These are phyloP conservation scores for Rhynchospora tenuis DNA, from an alignment of 176 grass and related monocot genomes.

Conservation along the genomic window DNA sequence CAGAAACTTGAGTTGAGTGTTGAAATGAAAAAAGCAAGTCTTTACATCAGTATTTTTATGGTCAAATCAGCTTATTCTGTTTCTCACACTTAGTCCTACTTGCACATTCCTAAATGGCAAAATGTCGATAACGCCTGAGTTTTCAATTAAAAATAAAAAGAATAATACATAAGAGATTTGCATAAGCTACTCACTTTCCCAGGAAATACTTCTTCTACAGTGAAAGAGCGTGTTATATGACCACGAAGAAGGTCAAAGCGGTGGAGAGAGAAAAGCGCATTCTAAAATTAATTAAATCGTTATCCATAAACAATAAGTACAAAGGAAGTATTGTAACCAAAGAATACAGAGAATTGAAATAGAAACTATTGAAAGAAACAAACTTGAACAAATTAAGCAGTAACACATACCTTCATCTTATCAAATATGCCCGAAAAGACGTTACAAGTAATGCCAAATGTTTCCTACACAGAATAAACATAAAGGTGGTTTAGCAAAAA, in stretches of 20 bases:
- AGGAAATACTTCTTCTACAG: not conserved
- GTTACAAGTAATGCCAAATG: not conserved
- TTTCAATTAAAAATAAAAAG: not conserved
- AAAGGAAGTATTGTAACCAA: not conserved
- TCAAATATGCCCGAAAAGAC: not conserved
- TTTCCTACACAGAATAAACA: not conserved
- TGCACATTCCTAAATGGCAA: not conserved
- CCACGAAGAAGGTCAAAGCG: not conserved
- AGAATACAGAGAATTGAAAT: not conserved
- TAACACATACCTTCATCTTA: not conserved
- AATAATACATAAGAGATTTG: not conserved
- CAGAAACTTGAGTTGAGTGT: not conserved
- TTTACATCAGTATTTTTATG: not conserved
- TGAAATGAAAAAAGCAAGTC: not conserved
- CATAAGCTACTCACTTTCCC: not conserved
- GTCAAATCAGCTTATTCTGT: not conserved
- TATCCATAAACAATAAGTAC: no score
- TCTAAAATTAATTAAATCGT: not conserved
- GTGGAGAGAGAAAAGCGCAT: not conserved
- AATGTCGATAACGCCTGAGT: not conserved
- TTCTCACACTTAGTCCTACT: not conserved
- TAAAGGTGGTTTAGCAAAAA: not conserved
- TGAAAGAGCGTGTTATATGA: not conserved
- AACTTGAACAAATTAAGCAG: not conserved
- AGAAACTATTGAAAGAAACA: not conserved